These are phyloP conservation scores for Suillus sp. DNA, from an alignment of 768 basidiomycete genomes.

Conservation along the genomic window DNA sequence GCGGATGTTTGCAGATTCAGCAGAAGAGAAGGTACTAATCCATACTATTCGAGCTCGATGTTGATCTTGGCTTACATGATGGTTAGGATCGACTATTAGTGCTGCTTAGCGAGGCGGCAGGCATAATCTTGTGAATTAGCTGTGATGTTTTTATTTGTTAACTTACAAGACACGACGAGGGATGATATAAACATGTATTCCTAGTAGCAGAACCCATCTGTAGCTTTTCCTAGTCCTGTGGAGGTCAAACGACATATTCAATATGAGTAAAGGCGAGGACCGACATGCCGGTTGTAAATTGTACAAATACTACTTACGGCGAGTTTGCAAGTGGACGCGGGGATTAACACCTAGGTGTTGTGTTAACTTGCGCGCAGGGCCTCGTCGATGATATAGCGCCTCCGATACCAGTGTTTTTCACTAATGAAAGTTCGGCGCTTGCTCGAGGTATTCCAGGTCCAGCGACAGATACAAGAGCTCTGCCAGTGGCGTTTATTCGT, in stretches of 20 bases:
- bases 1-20: conserved; percentile 62
- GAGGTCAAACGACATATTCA: neutral
- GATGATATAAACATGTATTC: neutral
- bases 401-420: conserved; percentile 58
- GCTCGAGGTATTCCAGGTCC: conserved; percentile 75
- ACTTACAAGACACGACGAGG: neutral
- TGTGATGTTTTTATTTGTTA: conserved; percentile 15
- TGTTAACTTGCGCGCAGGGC: conserved; percentile 55
- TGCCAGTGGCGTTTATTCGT: conserved; percentile 94
- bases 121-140: conserved; percentile 28
- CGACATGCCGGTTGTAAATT: neutral
- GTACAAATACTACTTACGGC: neutral
- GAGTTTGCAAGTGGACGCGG: neutral
- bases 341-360: neutral
- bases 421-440: conserved; percentile 77
- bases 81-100: conserved; percentile 29
- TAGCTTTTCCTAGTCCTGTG: neutral
- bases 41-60: neutral
- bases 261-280: neutral
- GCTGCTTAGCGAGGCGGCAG: conserved; percentile 33
- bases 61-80: neutral
- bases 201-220: neutral
- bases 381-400: conserved; percentile 51
- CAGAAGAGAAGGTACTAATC: conserved; percentile 56
- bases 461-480: conserved; percentile 88